Conservation (phyloP, 768 basidiomycete genomes). For the Coprinellus micaceus region DNA sequence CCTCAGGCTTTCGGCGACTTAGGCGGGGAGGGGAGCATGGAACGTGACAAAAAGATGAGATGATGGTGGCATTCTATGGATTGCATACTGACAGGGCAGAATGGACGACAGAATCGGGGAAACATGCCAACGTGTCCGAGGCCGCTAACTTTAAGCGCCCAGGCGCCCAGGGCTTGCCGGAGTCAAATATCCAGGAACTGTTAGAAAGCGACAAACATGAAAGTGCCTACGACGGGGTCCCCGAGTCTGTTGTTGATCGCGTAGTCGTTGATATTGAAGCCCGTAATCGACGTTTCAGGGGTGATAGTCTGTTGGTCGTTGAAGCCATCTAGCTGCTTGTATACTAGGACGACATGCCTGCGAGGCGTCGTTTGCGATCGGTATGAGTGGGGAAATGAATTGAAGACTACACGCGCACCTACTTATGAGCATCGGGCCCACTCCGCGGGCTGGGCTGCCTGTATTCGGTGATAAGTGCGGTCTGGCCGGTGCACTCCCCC, state of each 20-base stretch:
- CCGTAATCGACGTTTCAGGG: conserved; percentile 23
- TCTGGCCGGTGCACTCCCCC: conserved; percentile 25
- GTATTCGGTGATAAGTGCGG: conserved; percentile 40
- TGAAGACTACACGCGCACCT: not conserved
- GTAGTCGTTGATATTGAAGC: conserved; percentile 42
- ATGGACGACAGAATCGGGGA: too few species aligned
- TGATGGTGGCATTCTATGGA: too few species aligned
- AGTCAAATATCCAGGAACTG: too few species aligned
- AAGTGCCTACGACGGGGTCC: conserved; percentile 40
- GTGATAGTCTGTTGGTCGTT: conserved; percentile 34
- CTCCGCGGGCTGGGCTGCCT: conserved; percentile 39
- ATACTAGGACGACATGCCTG: conserved; percentile 43
- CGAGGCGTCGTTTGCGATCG: not conserved
- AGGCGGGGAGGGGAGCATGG: too few species aligned
- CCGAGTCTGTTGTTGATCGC: conserved; percentile 37
- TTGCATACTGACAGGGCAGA: too few species aligned
- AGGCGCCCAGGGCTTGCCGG: too few species aligned
- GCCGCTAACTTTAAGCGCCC: too few species aligned
- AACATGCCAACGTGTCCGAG: too few species aligned
- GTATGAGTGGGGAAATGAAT: not conserved
- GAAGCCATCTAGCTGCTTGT: conserved; percentile 38
- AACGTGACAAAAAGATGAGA: too few species aligned
- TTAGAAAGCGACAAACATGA: conserved; percentile 42
- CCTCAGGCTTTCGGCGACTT: too few species aligned
- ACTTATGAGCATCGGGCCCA: conserved; percentile 43